A percentile compares a stretch with the other conserved stretches of the same genome.
phyloP scores from a whole-genome alignment of 345 rosid genomes.

The Draba incana region DNA sequence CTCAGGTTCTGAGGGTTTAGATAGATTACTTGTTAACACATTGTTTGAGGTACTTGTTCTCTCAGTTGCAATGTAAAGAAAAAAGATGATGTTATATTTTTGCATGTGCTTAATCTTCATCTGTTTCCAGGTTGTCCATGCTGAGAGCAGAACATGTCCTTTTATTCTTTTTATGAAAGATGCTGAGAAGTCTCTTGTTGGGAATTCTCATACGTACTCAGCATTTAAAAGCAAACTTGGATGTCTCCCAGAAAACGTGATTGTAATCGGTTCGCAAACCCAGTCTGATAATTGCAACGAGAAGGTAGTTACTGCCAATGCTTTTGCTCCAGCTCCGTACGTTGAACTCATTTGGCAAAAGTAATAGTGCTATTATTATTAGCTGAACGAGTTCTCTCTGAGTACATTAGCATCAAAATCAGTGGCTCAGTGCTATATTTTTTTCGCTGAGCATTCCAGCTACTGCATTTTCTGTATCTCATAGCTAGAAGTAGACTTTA shows the following conservation, averaged over 20 bases:
- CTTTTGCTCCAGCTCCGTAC: constrained; percentile 2
- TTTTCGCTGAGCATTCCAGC: neutral
- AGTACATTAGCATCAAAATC: neutral
- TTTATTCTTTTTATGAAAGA: constrained; percentile 92
- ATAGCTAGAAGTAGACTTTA: constrained; percentile 6
- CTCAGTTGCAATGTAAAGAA: constrained; percentile 14
- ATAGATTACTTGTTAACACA: constrained; percentile 64
- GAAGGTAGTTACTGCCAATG: constrained; percentile 60
- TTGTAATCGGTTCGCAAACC: constrained; percentile 79
- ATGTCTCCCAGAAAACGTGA: constrained; percentile 76
- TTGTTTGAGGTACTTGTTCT: constrained; percentile 73
- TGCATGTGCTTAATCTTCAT: constrained; percentile 19
- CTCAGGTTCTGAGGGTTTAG: constrained; percentile 55
- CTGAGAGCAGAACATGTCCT: constrained; percentile 76
- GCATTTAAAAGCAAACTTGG: constrained; percentile 70
- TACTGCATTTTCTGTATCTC: constrained; percentile 4
- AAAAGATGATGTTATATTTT: neutral
- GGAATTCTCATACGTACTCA: constrained; percentile 64
- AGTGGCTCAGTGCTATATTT: constrained; percentile 5
- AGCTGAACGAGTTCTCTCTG: constrained; percentile 4
- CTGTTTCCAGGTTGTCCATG: constrained; percentile 59
- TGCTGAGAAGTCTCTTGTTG: constrained; percentile 82
- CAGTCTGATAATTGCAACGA: constrained; percentile 72
- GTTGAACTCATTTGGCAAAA: constrained; percentile 11
- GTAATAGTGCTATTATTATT: no score